Conservation (phyloP, 2,329 filamentous ascomycete genomes). For the Xylariaceae sp. region DNA sequence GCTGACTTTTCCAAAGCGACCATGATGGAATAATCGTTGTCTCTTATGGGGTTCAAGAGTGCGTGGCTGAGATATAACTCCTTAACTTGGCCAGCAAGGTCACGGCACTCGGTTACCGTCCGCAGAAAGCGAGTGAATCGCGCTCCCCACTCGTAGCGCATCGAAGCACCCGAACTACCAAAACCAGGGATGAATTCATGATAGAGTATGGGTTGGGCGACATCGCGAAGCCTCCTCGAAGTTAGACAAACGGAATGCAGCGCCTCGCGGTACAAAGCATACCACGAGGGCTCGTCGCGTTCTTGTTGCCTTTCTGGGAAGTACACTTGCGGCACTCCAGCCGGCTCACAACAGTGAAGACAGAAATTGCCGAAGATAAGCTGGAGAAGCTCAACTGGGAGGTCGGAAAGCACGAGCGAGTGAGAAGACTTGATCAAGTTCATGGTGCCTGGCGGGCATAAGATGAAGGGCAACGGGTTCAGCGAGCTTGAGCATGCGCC, state of each 20-base stretch:
- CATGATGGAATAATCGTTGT: background rate
- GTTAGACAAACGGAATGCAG: conserved; percentile 18
- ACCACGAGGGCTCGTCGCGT: conserved; percentile 17
- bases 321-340: conserved; percentile 1
- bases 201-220: conserved; percentile 20
- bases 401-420: background rate
- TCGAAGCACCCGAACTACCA: conserved; percentile 21
- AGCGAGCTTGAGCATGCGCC: no score
- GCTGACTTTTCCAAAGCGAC: background rate
- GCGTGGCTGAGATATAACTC: background rate
- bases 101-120: conserved; percentile 17
- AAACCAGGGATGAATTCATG: conserved; percentile 24
- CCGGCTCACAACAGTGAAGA: conserved; percentile 11
- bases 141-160: conserved; percentile 16
- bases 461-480: no score
- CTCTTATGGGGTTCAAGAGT: background rate
- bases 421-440: background rate
- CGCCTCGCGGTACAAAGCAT: conserved; percentile 14
- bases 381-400: conserved; percentile 9
- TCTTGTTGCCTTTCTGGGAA: conserved; percentile 8
- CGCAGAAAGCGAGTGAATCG: conserved; percentile 21
- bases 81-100: conserved; percentile 12
- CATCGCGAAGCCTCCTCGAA: conserved; percentile 16
- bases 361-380: conserved; percentile 16
- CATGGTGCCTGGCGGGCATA: no score